phyloP scores from a whole-genome alignment of 257 asterid genomes.

The Nicotiana attenuata region DNA sequence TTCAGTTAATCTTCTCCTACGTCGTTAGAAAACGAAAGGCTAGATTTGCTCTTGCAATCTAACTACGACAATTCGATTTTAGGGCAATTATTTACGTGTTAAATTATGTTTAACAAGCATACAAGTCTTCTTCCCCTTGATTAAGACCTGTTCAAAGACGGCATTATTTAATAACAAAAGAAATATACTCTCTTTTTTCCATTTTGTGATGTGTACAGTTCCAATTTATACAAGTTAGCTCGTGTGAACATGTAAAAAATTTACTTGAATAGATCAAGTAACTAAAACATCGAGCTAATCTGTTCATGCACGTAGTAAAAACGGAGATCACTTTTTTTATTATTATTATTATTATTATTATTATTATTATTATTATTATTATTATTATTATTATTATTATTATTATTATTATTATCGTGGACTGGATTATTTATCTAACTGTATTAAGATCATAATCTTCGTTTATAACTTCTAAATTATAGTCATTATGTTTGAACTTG shows the following conservation, averaged over 20 bases:
- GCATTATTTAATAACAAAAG: slow-evolving; percentile 17
- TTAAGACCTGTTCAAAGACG: slow-evolving; percentile 30
- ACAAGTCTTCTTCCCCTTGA: slow-evolving; percentile 17
- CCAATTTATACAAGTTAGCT: not conserved
- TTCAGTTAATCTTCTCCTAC: slow-evolving; percentile 22
- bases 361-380: not conserved
- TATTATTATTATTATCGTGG: not conserved
- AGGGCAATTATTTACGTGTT: not conserved
- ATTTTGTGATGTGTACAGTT: not conserved
- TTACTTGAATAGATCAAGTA: not conserved
- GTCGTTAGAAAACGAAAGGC: slow-evolving; percentile 31
- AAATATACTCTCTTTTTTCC: not conserved
- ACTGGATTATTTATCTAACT: not conserved
- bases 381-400: not conserved
- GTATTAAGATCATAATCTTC: not conserved
- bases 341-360: not conserved
- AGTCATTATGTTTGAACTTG: not conserved
- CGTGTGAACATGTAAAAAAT: not conserved
- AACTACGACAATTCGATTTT: not conserved
- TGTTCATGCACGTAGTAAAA: not conserved
- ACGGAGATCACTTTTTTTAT: not conserved
- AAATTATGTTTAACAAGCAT: slow-evolving; percentile 16
- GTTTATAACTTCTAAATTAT: not conserved
- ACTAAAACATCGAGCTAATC: not conserved
- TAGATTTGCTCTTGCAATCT: slow-evolving; percentile 17